phyloP scores from a whole-genome alignment of 2,329 filamentous ascomycete species.

The Penicillium expansum region DNA sequence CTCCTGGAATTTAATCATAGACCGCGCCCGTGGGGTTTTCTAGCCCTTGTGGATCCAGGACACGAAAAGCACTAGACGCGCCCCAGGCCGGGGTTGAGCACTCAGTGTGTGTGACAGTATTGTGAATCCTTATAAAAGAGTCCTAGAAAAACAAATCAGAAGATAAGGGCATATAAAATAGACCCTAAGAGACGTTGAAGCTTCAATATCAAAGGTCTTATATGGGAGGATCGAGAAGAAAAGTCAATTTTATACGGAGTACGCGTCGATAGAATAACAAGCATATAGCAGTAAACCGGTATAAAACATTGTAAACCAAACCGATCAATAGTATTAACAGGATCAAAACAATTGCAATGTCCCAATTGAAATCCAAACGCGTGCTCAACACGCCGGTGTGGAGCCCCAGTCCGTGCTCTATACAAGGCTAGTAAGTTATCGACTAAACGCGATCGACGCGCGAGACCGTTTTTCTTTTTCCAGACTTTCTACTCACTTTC shows the following conservation, averaged over 20 bases:
- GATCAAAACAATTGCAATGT: background rate
- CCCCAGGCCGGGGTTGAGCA: background rate
- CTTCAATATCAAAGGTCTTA: background rate
- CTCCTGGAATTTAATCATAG: background rate
- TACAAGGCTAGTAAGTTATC: slow-evolving; percentile 25
- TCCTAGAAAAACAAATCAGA: background rate
- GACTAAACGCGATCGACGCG: slow-evolving; percentile 30
- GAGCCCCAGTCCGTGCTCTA: slow-evolving; percentile 27
- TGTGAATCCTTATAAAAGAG: background rate
- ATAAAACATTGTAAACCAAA: background rate
- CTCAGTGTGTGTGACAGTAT: background rate
- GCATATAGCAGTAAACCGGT: background rate
- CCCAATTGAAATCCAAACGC: slow-evolving; percentile 11
- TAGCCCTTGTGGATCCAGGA: slow-evolving; percentile 3
- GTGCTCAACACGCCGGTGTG: slow-evolving; percentile 26
- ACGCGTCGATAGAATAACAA: background rate
- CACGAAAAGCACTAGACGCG: slow-evolving; percentile 4
- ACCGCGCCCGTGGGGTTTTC: background rate
- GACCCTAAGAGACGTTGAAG: background rate
- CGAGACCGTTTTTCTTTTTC: slow-evolving; percentile 16
- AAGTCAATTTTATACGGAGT: background rate
- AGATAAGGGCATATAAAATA: background rate
- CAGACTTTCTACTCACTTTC: background rate
- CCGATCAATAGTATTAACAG: background rate
- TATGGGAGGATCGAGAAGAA: background rate